Evolutionary conservation across 306 rosid species (phyloP).

Genomic region (Medicago ruthenica): DNA sequence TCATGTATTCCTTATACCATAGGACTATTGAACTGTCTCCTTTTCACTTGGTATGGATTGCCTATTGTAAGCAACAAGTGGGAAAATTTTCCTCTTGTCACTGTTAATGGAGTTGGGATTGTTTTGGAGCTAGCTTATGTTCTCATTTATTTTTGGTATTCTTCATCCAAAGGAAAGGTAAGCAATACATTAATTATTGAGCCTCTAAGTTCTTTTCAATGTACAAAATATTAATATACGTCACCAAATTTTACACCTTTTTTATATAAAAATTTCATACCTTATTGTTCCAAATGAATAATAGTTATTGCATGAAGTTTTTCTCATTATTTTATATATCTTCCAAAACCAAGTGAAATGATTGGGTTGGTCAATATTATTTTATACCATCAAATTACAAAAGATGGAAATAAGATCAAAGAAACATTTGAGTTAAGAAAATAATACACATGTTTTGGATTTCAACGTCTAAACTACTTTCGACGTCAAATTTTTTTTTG

Average conservation of each 20-base stretch:
- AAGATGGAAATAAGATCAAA: too few species aligned
- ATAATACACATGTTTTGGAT: too few species aligned
- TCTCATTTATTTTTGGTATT: slow-evolving; percentile 65
- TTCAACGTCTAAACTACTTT: too few species aligned
- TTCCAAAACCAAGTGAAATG: not conserved
- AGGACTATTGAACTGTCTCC: slow-evolving; percentile 71
- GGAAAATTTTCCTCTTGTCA: slow-evolving; percentile 76
- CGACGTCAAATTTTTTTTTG: too few species aligned
- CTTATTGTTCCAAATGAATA: slow-evolving; percentile 13
- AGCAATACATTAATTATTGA: slow-evolving; percentile 32
- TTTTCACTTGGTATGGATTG: slow-evolving; percentile 81
- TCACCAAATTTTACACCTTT: not conserved
- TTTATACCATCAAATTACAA: not conserved
- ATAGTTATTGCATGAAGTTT: not conserved
- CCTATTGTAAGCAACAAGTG: slow-evolving; percentile 76
- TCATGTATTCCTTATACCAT: slow-evolving; percentile 77
- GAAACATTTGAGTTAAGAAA: too few species aligned
- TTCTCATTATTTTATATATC: not conserved
- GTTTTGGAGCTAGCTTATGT: slow-evolving; percentile 69
- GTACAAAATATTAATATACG: slow-evolving; percentile 17
- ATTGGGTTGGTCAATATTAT: not conserved
- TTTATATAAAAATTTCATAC: too few species aligned
- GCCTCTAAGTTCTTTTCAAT: slow-evolving; percentile 44
- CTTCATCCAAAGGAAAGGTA: slow-evolving; percentile 65
- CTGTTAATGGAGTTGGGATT: slow-evolving; percentile 75